These are phyloP conservation scores for Marasmius fiardii DNA, from an alignment of 1,284 basidiomycete species.

Conservation along the genomic window DNA sequence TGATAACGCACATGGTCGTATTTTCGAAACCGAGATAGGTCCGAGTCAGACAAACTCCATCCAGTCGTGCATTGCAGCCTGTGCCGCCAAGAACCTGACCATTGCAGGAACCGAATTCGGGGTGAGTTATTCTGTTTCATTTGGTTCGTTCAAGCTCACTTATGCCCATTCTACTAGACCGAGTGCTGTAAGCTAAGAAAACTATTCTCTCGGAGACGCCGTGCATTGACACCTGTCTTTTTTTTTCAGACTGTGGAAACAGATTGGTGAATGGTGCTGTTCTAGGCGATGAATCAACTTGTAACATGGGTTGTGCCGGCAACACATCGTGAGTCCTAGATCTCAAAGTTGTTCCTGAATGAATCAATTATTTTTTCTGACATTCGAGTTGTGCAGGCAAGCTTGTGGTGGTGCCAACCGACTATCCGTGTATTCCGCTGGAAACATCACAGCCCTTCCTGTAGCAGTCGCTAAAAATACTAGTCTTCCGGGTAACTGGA, in stretches of 20 bases:
- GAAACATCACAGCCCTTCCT: constrained; percentile 49
- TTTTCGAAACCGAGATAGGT: constrained; percentile 33
- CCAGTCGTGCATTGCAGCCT: constrained; percentile 43
- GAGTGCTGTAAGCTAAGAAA: constrained; percentile 55
- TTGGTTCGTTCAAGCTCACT: constrained; percentile 4
- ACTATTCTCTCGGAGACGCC: neutral
- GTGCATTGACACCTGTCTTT: neutral
- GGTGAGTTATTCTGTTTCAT: constrained; percentile 22
- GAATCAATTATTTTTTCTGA: constrained; percentile 8
- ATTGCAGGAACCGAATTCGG: constrained; percentile 45
- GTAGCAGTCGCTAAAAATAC: constrained; percentile 55
- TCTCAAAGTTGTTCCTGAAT: constrained; percentile 4
- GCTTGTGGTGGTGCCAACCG: constrained; percentile 69
- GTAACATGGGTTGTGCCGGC: constrained; percentile 66
- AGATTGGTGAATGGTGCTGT: constrained; percentile 56
- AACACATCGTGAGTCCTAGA: constrained; percentile 48
- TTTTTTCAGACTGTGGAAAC: constrained; percentile 57
- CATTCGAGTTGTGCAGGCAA: constrained; percentile 36
- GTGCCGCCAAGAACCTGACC: constrained; percentile 39
- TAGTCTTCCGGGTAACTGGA: constrained; percentile 57
- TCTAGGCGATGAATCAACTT: constrained; percentile 43
- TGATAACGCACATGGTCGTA: constrained; percentile 52
- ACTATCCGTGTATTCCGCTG: constrained; percentile 63
- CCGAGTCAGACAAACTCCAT: constrained; percentile 35
- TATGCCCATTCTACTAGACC: constrained; percentile 19